Base-by-base conservation (phyloP, 108 stramenopile genomes). In the Phaeodactylum tricornutum region DNA sequence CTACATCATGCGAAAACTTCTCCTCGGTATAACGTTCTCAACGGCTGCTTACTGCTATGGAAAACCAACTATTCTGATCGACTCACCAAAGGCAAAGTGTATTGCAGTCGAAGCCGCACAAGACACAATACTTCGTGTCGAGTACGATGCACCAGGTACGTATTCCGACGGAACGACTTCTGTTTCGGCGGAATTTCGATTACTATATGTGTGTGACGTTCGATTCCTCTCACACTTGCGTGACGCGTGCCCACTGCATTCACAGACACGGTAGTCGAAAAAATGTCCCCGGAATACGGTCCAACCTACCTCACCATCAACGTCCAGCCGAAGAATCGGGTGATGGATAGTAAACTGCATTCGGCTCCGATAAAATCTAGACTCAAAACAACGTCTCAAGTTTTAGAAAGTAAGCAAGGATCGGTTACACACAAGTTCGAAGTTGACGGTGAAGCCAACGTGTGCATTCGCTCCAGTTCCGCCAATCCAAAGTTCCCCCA, bases 91-190 rank as follows among this genome's bases (percentile, higher is more conserved):
- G 32, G 40, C 75, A 44, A 65, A 76, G 47, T 82, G 81, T 43
- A 34, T 75, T 39, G 44, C 54, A 22, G 61, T 69, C 4, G 69
- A 75, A 50, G 71, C 67, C 12, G 70, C 77, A 21, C 53, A 62
- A 45, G 74, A 78, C 29, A 58, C 74, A 29, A 16, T 60, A 22
- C 40, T 82, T 14, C 62, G 47, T 24, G 55, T 82, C 20, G 28
- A 64, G 29, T 82, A 75, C 41, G 71, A 75, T 38, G 81, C 81
- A 29, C 77, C 81, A 32, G 64, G 67, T 74, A 41, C n/a, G 71
- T 63, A 35, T 15, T 8, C n/a, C n/a, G n/a, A n/a, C n/a, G n/a
- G n/a, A n/a, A n/a, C n/a, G n/a, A n/a, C n/a, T n/a, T n/a, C n/a
- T n/a, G n/a, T n/a, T n/a, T n/a, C n/a, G n/a, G n/a, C n/a, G n/a